These are phyloP conservation scores for Lavandula angustifolia DNA, from an alignment of 257 asterid species.

Conservation along the genomic window DNA sequence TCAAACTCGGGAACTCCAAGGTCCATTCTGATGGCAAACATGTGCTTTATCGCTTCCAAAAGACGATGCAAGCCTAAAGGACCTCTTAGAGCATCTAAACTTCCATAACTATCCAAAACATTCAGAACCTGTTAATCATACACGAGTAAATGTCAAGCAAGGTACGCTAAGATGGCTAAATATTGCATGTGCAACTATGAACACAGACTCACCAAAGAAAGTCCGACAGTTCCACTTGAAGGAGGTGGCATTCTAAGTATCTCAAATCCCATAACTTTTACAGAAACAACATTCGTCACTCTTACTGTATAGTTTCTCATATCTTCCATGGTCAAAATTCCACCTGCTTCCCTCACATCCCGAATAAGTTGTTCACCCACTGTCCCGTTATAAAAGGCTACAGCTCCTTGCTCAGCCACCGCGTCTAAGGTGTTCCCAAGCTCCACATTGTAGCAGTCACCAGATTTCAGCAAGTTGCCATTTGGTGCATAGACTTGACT, in stretches of 20 bases:
- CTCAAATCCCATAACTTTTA: slow-evolving; percentile 67
- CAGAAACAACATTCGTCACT: slow-evolving; percentile 53
- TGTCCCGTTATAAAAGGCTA: slow-evolving; percentile 70
- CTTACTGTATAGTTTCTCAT: slow-evolving; percentile 61
- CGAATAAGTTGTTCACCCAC: slow-evolving; percentile 61
- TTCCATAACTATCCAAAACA: slow-evolving; percentile 56
- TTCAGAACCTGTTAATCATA: slow-evolving; percentile 60
- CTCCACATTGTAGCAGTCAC: slow-evolving; percentile 79
- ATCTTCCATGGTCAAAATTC: slow-evolving; percentile 82
- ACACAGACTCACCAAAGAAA: slow-evolving; percentile 64
- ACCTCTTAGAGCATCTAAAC: slow-evolving; percentile 50
- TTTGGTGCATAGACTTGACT: slow-evolving; percentile 66
- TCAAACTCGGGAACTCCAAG: slow-evolving; percentile 83
- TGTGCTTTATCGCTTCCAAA: slow-evolving; percentile 79
- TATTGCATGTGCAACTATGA: not conserved
- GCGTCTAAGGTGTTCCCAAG: slow-evolving; percentile 72
- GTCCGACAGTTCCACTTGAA: slow-evolving; percentile 81
- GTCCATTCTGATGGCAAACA: slow-evolving; percentile 78
- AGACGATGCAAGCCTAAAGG: slow-evolving; percentile 82
- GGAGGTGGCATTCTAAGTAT: slow-evolving; percentile 97
- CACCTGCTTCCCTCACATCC: slow-evolving; percentile 77
- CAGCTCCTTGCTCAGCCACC: slow-evolving; percentile 73
- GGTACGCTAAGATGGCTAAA: not conserved
- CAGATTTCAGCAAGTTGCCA: slow-evolving; percentile 62
- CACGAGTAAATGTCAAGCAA: not conserved